phyloP scores from a whole-genome alignment of 768 basidiomycete genomes.

The Lactifluus subvellereus region DNA sequence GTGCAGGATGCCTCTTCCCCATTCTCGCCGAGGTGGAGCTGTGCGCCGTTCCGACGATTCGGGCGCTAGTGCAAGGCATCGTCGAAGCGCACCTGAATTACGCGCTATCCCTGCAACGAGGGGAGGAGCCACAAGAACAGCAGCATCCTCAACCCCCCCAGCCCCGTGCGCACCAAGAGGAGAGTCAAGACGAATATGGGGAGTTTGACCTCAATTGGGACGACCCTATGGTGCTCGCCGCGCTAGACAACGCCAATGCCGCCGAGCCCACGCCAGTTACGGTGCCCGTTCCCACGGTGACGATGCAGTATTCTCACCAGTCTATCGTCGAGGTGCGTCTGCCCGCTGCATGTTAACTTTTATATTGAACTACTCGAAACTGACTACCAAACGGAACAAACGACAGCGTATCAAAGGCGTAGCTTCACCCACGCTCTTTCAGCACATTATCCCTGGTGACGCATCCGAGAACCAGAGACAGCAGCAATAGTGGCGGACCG shows the following conservation, averaged over 20 bases:
- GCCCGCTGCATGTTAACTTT: background rate
- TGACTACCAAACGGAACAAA: background rate
- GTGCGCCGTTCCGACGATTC: constrained; percentile 10
- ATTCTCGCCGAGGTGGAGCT: constrained; percentile 10
- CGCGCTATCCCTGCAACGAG: constrained; percentile 38
- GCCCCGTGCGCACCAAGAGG: constrained; percentile 43
- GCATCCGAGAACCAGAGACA: no score
- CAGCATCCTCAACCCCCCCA: constrained; percentile 29
- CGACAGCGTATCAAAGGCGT: constrained; percentile 8
- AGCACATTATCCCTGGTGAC: background rate
- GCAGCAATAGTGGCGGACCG: no score
- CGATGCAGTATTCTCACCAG: constrained; percentile 12
- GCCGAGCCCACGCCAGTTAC: background rate
- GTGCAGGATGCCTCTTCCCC: constrained; percentile 10
- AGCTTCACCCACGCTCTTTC: background rate
- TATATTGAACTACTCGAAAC: background rate
- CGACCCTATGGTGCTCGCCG: constrained; percentile 54
- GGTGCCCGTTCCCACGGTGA: background rate
- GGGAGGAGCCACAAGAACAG: constrained; percentile 33
- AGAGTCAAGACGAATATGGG: constrained; percentile 76
- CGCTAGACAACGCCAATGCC: constrained; percentile 24
- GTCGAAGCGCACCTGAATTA: constrained; percentile 45
- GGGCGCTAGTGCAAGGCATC: constrained; percentile 31
- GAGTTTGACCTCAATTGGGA: constrained; percentile 52
- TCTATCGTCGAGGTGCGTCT: constrained; percentile 13